A percentile compares a stretch with the other conserved stretches of the same genome.
Evolutionary conservation across 179 eudicot species (phyloP).

Genomic region (Drosera spatulata): DNA sequence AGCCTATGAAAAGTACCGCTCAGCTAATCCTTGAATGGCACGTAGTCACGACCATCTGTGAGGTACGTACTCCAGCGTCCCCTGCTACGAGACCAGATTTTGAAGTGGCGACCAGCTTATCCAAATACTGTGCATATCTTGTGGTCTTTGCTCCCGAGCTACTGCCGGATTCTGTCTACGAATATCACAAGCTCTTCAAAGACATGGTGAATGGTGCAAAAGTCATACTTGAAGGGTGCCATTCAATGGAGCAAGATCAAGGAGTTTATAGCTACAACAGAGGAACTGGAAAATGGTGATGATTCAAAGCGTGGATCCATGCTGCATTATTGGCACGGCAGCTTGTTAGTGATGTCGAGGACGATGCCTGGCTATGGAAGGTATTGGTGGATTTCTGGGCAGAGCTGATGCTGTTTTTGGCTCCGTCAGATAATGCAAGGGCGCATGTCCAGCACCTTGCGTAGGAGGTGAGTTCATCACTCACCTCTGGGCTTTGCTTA

Average conservation of each 20-base stretch:
- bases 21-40: conserved; percentile 19
- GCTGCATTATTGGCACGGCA: too few relatives aligned
- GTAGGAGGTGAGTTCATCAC: conserved; percentile 11
- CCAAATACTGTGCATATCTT: conserved; percentile 17
- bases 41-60: conserved; percentile 14
- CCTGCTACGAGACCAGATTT: not conserved
- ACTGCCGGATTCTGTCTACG: too few relatives aligned
- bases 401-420: conserved; percentile 11
- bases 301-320: too few relatives aligned
- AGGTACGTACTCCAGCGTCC: not conserved
- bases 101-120: conserved; percentile 9
- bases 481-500: conserved; percentile 12
- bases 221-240: too few relatives aligned
- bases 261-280: too few relatives aligned
- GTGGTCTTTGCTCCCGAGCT: conserved; percentile 13
- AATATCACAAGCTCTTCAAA: too few relatives aligned
- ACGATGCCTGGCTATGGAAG: too few relatives aligned
- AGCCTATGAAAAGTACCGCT: conserved; percentile 4
- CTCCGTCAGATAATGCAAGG: conserved; percentile 3
- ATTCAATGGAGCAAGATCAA: too few relatives aligned
- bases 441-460: conserved; percentile 7
- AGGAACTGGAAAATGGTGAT: too few relatives aligned
- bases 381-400: conserved; percentile 10
- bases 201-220: too few relatives aligned
- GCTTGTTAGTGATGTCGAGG: too few relatives aligned